These are phyloP conservation scores for Globisporangium ultimum DNA, from an alignment of 352 stramenopile species.

Conservation along the genomic window DNA sequence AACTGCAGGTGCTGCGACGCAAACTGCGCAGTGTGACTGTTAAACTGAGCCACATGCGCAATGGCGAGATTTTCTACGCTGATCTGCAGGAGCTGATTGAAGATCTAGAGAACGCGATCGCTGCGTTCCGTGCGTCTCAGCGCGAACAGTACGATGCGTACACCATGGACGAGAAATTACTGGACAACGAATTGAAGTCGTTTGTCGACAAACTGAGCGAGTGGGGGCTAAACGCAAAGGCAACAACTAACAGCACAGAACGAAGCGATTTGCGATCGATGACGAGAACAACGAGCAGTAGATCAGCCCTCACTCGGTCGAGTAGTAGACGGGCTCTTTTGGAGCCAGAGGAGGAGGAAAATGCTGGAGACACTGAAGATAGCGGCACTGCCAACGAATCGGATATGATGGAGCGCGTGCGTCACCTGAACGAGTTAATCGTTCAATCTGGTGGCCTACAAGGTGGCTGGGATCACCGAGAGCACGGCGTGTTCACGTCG, in stretches of 20 bases:
- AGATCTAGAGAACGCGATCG: constrained; percentile 39
- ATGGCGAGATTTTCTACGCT: constrained; percentile 36
- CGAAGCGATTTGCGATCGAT: not conserved
- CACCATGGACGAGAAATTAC: constrained; percentile 48
- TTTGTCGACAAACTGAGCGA: constrained; percentile 42
- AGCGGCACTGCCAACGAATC: constrained; percentile 11
- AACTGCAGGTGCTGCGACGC: constrained; percentile 27
- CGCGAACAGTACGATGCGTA: constrained; percentile 39
- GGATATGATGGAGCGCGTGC: constrained; percentile 44
- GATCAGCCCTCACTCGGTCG: not conserved
- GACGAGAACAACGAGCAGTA: constrained; percentile 2
- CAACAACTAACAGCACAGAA: not conserved
- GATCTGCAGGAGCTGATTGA: constrained; percentile 57
- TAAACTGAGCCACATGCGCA: constrained; percentile 48
- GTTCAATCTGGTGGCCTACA: constrained; percentile 46
- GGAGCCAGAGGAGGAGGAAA: no score
- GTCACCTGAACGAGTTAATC: constrained; percentile 49
- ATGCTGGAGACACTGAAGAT: constrained; percentile 2
- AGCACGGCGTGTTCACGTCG: constrained; percentile 43
- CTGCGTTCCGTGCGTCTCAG: constrained; percentile 32
- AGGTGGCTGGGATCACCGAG: constrained; percentile 55
- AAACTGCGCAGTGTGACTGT: constrained; percentile 26
- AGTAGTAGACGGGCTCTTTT: constrained; percentile 6
- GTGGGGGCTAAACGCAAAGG: constrained; percentile 29
- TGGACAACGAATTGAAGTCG: constrained; percentile 44